Percentiles rank a stretch among this genome's conserved stretches.
These are phyloP conservation scores for Pyrenula aspistea DNA, from an alignment of 495 filamentous ascomycete species.

Conservation along the genomic window DNA sequence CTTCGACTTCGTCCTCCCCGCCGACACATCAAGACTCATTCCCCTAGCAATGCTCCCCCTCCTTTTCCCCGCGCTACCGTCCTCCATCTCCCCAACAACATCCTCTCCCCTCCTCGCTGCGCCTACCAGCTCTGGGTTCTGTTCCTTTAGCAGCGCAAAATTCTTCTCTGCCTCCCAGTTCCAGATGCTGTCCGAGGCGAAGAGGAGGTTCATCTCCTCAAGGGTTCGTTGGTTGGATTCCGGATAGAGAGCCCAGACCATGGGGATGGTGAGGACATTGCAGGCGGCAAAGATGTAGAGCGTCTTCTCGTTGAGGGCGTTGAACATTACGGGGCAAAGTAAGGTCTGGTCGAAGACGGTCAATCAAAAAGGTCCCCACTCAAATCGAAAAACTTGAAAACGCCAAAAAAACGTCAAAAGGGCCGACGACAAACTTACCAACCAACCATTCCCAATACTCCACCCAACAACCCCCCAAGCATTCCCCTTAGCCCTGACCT, in stretches of 20 bases:
- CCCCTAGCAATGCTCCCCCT: slow-evolving; percentile 8
- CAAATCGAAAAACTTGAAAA: background rate
- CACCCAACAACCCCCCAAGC: slow-evolving; percentile 68
- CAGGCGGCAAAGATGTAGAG: slow-evolving; percentile 54
- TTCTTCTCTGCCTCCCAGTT: slow-evolving; percentile 54
- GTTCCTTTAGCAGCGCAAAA: slow-evolving; percentile 38
- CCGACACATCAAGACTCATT: slow-evolving; percentile 12
- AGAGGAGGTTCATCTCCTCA: slow-evolving; percentile 58
- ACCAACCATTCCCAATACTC: slow-evolving; percentile 61
- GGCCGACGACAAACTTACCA: slow-evolving; percentile 23
- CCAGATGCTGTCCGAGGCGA: slow-evolving; percentile 46
- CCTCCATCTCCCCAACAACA: slow-evolving; percentile 12
- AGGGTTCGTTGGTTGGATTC: slow-evolving; percentile 57
- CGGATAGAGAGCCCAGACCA: slow-evolving; percentile 59
- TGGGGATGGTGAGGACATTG: slow-evolving; percentile 50
- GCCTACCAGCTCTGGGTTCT: slow-evolving; percentile 36
- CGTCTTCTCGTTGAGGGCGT: slow-evolving; percentile 48
- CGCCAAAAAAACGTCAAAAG: background rate
- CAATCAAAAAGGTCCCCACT: background rate
- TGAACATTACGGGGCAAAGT: slow-evolving; percentile 53
- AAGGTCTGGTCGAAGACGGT: slow-evolving; percentile 26
- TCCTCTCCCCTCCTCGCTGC: slow-evolving; percentile 31
- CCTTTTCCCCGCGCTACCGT: background rate
- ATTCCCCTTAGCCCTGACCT: slow-evolving; percentile 56
- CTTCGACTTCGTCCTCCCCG: background rate